Conservation (phyloP, 129 eudicot genomes). For the Pulicaria dysenterica region DNA sequence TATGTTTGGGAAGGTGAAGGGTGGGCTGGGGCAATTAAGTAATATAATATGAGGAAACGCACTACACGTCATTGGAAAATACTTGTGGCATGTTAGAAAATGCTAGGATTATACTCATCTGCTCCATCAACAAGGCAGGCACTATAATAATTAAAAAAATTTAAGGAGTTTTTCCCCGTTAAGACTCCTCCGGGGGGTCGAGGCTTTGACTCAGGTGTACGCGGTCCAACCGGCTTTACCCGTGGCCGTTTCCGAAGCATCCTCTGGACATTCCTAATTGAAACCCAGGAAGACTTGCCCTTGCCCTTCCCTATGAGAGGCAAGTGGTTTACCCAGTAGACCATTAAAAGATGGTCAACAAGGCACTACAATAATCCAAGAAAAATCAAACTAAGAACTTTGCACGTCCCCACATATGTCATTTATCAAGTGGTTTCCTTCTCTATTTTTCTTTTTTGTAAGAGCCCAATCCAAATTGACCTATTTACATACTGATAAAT, state of each 20-base stretch:
- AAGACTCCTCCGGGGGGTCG: too few species aligned
- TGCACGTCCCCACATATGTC: background rate
- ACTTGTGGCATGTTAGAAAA: slow-evolving; percentile 68
- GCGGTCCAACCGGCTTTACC: too few species aligned
- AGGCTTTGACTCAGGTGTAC: too few species aligned
- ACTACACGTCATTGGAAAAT: slow-evolving; percentile 46
- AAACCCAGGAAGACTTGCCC: too few species aligned
- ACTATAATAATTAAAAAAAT: slow-evolving; percentile 66
- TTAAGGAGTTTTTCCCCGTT: too few species aligned
- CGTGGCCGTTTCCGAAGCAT: too few species aligned
- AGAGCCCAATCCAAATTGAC: slow-evolving; percentile 3
- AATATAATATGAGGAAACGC: slow-evolving; percentile 8
- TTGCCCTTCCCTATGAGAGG: too few species aligned
- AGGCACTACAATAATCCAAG: slow-evolving; percentile 62
- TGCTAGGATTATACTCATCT: slow-evolving; percentile 91
- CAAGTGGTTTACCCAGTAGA: too few species aligned
- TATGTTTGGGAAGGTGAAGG: background rate
- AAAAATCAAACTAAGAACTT: slow-evolving; percentile 21
- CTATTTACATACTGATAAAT: slow-evolving; percentile 2
- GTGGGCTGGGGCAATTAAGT: background rate
- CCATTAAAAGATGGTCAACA: too few species aligned
- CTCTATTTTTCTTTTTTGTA: background rate
- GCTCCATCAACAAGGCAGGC: slow-evolving; percentile 98
- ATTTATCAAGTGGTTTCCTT: too few species aligned
- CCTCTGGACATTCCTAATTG: too few species aligned